Base-by-base conservation (phyloP, 345 rosid genomes). In the Noccaea bulbosa region DNA sequence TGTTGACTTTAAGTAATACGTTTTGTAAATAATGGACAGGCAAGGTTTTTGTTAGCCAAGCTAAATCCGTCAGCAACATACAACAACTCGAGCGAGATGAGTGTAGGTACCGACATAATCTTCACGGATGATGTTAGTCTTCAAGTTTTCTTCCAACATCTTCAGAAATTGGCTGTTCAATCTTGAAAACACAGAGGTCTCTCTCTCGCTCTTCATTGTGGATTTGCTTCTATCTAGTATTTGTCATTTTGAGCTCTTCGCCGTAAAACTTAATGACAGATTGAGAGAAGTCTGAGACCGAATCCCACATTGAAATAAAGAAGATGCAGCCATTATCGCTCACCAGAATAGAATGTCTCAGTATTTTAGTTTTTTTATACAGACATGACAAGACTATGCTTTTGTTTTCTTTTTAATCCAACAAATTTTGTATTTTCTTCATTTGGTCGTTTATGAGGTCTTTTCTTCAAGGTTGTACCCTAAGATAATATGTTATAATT, bases 101-200 rank as follows among this genome's bases (percentile, higher is more conserved):
- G 86, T 52, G 86, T 83, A 38, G 96, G 97, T 20, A 85, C 98
- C 1, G 99, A 94, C 24, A 76, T 94, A 53, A 89, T 94, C 41
- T 94, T 91, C 78, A 94, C 99, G 0, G 99, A 94, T 75, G 99
- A 94, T 77, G 99, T 94, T 56, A 91, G 96, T 79, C 93, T 94
- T 50, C 98, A 91, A 80, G 97, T 94, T 46, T 94, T 94, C 78
- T 81, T 89, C 10, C 96, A 91, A 82, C 99, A 94, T 83, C 96
- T 91, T 49, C 99, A 94, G 85, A 89, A 86, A 83, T 66, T 94
- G 79, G 99, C 99, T 40, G 99, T 94, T 73, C 99, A 94, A 77
- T 87, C 99, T 81, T 94, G 87, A 86, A 40, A 71, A 11, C 51
- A 35, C 57, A 52, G 11, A 37, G 69, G 70, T 68, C 50, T 22